Conservation (phyloP, 2,329 filamentous ascomycete genomes). For the Penicillium hordei region DNA sequence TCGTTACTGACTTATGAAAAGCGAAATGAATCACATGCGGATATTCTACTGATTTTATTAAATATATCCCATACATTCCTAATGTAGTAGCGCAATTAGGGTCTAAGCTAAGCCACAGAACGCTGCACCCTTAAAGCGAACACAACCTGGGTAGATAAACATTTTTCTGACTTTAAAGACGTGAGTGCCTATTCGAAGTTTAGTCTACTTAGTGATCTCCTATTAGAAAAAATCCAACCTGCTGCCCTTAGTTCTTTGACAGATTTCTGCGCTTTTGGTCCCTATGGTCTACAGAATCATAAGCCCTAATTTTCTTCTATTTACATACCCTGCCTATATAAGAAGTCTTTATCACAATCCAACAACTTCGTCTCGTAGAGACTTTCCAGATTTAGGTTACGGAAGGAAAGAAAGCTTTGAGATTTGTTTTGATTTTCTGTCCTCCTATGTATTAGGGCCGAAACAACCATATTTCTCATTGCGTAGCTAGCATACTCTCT, state of each 20-base stretch:
- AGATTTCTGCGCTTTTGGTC: background rate
- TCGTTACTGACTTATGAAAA: constrained; percentile 17
- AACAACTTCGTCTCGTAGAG: background rate
- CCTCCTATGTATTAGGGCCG: no score
- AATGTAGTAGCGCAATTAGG: background rate
- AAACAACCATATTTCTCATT: no score
- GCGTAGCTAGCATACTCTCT: no score
- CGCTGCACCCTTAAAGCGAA: constrained; percentile 2
- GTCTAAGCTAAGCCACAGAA: background rate
- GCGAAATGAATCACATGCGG: constrained; percentile 17
- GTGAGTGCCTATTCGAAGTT: background rate
- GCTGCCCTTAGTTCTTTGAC: background rate
- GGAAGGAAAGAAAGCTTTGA: background rate
- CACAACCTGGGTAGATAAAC: background rate
- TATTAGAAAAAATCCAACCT: background rate
- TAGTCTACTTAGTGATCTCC: background rate
- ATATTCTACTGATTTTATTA: constrained; percentile 4
- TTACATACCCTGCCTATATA: background rate
- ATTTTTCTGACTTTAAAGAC: background rate
- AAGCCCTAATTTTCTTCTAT: background rate
- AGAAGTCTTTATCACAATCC: background rate
- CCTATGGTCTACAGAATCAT: no score
- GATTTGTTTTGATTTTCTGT: no score
- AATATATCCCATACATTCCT: background rate
- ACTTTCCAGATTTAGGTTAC: background rate